Evolutionary conservation across 2,329 filamentous ascomycete species (phyloP).

Genomic region (Leptographium wingfieldii): DNA sequence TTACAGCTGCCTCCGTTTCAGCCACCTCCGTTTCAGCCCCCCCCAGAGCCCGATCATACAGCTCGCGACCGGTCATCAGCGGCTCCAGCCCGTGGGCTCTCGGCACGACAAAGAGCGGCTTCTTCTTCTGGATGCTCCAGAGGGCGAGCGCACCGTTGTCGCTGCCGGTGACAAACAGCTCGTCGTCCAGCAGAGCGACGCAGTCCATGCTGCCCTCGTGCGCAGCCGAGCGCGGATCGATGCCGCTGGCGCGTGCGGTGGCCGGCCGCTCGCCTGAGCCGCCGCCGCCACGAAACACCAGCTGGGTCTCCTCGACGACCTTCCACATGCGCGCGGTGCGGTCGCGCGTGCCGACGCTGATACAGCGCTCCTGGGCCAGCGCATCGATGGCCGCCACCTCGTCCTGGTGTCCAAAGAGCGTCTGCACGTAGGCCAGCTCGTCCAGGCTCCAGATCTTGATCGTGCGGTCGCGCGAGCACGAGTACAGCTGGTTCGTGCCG

Average conservation of each 20-base stretch:
- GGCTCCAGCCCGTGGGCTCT: slow-evolving; percentile 79
- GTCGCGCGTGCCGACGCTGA: slow-evolving; percentile 83
- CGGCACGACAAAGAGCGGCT: slow-evolving; percentile 68
- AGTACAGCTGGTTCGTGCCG: slow-evolving; percentile 85
- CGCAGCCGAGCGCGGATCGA: slow-evolving; percentile 20
- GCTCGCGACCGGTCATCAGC: slow-evolving; percentile 48
- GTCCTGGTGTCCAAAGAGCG: slow-evolving; percentile 91
- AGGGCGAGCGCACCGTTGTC: slow-evolving; percentile 81
- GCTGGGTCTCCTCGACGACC: slow-evolving; percentile 85
- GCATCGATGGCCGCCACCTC: slow-evolving; percentile 74
- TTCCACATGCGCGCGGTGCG: slow-evolving; percentile 92
- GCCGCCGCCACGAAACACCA: slow-evolving; percentile 71
- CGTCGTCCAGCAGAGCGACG: slow-evolving; percentile 78
- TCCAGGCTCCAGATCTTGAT: slow-evolving; percentile 93
- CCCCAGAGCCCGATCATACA: slow-evolving; percentile 22
- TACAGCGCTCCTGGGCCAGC: slow-evolving; percentile 73
- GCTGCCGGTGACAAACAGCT: slow-evolving; percentile 82
- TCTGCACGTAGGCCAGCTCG: slow-evolving; percentile 88
- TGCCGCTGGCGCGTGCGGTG: slow-evolving; percentile 13
- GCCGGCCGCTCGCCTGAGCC: slow-evolving; percentile 32
- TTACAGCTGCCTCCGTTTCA: no score
- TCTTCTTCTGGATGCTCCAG: slow-evolving; percentile 91
- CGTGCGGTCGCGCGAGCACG: slow-evolving; percentile 78
- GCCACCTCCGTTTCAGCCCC: background rate
- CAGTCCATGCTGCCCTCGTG: slow-evolving; percentile 81